Evolutionary conservation across 495 filamentous ascomycete genomes (phyloP).

Genomic region (Aspergillus conjunctus): DNA sequence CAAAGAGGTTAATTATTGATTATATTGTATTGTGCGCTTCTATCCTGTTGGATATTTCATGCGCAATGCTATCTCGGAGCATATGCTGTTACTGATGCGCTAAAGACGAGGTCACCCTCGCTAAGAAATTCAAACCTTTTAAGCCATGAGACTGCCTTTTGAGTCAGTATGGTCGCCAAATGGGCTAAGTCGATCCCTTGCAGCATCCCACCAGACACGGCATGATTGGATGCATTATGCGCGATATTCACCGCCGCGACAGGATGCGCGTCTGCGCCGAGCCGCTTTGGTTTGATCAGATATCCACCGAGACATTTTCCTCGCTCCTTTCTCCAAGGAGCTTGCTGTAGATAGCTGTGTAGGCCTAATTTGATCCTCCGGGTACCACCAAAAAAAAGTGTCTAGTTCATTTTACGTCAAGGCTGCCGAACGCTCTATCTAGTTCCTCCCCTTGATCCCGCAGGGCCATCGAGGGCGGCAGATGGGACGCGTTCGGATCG

Average conservation of each 20-base stretch:
- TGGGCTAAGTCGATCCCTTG: background rate
- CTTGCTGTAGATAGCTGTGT: background rate
- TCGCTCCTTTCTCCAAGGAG: background rate
- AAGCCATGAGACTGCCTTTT: background rate
- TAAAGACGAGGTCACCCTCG: too few species aligned
- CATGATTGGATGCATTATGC: background rate
- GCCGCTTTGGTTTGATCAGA: background rate
- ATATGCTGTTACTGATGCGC: too few species aligned
- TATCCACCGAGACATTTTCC: background rate
- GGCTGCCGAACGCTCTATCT: slow-evolving; percentile 83
- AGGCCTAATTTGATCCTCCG: background rate
- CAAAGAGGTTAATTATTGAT: too few species aligned
- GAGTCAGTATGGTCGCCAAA: background rate
- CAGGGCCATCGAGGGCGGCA: slow-evolving; percentile 49
- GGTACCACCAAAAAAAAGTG: background rate
- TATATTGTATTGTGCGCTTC: too few species aligned
- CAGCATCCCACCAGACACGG: background rate
- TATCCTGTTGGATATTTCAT: too few species aligned
- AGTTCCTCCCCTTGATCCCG: slow-evolving; percentile 74
- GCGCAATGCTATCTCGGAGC: too few species aligned
- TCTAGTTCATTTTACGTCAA: slow-evolving; percentile 50
- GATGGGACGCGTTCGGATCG: slow-evolving; percentile 40
- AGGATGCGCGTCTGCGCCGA: background rate
- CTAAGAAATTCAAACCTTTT: background rate
- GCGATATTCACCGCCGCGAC: background rate